Conservation (phyloP, 345 rosid genomes). For the Mercurialis annua region DNA sequence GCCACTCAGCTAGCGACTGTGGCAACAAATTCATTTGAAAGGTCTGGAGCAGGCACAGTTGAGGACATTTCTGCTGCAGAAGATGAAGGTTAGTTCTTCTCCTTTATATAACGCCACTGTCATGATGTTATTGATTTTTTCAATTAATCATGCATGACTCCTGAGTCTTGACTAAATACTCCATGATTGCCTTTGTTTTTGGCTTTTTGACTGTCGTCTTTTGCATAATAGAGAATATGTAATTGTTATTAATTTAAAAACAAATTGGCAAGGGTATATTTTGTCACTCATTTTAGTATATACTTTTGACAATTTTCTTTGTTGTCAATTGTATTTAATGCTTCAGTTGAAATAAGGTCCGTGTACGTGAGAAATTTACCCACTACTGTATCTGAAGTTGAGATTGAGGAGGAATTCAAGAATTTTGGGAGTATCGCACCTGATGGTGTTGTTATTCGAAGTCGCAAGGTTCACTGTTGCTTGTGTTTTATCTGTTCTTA, state of each 20-base stretch:
- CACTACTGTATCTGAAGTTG: slow-evolving; percentile 48
- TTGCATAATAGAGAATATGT: background rate
- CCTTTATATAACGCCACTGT: background rate
- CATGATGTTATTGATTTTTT: background rate
- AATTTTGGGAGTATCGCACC: slow-evolving; percentile 55
- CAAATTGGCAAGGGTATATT: background rate
- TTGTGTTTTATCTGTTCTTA: background rate
- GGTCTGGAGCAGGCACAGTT: slow-evolving; percentile 34
- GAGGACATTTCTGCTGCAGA: slow-evolving; percentile 47
- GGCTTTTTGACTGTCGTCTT: background rate
- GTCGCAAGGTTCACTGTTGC: slow-evolving; percentile 52
- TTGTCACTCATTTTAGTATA: background rate
- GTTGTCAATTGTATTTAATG: background rate
- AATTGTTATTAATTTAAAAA: background rate
- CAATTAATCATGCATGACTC: slow-evolving; percentile 1
- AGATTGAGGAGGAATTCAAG: slow-evolving; percentile 65
- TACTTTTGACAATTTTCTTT: background rate
- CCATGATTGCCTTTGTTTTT: background rate
- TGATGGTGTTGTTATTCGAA: slow-evolving; percentile 62
- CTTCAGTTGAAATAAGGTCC: slow-evolving; percentile 60
- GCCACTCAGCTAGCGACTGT: slow-evolving; percentile 25
- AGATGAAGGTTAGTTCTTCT: slow-evolving; percentile 38
- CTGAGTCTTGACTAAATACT: background rate
- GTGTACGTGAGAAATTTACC: slow-evolving; percentile 64
- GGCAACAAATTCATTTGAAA: slow-evolving; percentile 35